Evolutionary conservation across 179 eudicot species (phyloP).

Genomic region (Silene coronaria): DNA sequence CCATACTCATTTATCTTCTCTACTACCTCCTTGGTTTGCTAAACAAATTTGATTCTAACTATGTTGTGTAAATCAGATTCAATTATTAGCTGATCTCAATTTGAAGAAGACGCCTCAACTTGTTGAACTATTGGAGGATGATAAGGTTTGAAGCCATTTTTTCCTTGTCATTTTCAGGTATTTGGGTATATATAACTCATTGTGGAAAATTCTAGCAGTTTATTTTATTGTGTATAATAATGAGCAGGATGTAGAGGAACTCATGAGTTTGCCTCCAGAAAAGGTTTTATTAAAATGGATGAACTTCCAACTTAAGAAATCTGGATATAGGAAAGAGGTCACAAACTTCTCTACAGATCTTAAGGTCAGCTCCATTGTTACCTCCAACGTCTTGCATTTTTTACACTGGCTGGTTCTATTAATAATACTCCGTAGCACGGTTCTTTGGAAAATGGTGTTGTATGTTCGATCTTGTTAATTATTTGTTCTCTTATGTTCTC

Average conservation of each 20-base stretch:
- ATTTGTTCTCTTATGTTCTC: background rate
- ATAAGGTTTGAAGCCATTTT: conserved; percentile 32
- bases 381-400: background rate
- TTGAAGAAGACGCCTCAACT: conserved; percentile 79
- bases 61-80: conserved; percentile 42
- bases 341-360: conserved; percentile 64
- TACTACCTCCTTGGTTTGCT: background rate
- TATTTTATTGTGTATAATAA: conserved; percentile 1
- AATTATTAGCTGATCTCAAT: conserved; percentile 64
- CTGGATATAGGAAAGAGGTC: conserved; percentile 58
- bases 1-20: background rate
- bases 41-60: background rate
- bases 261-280: conserved; percentile 64
- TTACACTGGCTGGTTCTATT: background rate
- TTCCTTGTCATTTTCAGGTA: background rate
- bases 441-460: background rate
- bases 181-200: background rate
- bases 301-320: conserved; percentile 70
- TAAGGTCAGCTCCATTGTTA: conserved; percentile 39
- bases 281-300: conserved; percentile 75
- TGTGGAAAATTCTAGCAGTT: background rate
- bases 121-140: conserved; percentile 67
- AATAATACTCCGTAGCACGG: background rate
- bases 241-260: conserved; percentile 75
- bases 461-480: background rate